Conservation (phyloP, 495 filamentous ascomycete species). For the Clohesyomyces aquaticus region DNA sequence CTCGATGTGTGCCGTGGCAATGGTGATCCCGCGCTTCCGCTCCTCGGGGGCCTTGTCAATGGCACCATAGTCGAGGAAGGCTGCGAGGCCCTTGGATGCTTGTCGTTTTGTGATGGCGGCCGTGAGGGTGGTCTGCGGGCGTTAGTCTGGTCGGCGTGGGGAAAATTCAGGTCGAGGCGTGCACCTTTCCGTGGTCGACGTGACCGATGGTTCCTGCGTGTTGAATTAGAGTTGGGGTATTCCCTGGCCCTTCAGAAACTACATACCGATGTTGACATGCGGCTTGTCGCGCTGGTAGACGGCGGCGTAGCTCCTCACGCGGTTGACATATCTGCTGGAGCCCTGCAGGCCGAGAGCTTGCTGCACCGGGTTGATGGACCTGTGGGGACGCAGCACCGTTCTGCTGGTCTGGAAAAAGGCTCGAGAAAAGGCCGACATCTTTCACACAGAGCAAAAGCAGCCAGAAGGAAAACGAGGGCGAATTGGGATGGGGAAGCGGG, state of each 20-base stretch:
- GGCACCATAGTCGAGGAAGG: constrained; percentile 91
- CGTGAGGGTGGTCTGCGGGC: constrained; percentile 88
- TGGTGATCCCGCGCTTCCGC: constrained; percentile 99
- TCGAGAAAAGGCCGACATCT: constrained; percentile 55
- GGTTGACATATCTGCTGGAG: constrained; percentile 64
- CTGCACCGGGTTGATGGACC: constrained; percentile 45
- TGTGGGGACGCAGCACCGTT: constrained; percentile 43
- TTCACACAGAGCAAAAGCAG: constrained; percentile 37
- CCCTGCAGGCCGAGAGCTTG: constrained; percentile 63
- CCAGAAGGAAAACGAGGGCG: constrained; percentile 24
- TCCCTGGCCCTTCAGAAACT: not conserved
- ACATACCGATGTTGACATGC: constrained; percentile 93
- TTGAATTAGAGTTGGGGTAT: too few species aligned
- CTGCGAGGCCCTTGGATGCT: constrained; percentile 87
- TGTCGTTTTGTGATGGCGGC: constrained; percentile 98
- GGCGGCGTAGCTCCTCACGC: constrained; percentile 67
- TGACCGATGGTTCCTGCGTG: constrained; percentile 89
- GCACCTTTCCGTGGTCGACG: constrained; percentile 98
- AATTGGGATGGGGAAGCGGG: constrained; percentile 27
- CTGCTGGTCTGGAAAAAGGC: constrained; percentile 48
- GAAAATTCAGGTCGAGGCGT: constrained; percentile 5
- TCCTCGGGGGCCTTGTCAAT: constrained; percentile 99
- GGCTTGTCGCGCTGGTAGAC: constrained; percentile 91
- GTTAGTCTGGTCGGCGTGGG: constrained; percentile 24
- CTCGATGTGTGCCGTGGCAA: constrained; percentile 97